Evolutionary conservation across 345 rosid genomes (phyloP), one percentile per base, ranked within the genome.

Genomic region (Euphorbia pulcherrima): DNA sequence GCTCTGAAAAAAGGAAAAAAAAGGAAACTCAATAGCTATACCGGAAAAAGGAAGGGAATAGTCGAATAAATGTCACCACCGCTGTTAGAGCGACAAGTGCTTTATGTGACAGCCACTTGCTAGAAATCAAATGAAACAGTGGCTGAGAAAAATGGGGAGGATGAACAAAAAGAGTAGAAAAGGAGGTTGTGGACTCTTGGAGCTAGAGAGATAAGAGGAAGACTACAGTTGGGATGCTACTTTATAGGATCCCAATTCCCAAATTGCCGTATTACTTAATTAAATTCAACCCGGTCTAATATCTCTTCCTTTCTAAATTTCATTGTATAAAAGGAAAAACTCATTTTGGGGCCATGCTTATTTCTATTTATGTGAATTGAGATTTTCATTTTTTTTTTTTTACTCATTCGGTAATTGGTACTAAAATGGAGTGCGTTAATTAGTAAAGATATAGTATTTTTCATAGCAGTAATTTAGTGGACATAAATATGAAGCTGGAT

Each of bases 221-320:
- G 60, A 53, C 61, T 24, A 28, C 57, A 20, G 53, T 56, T 18
- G 50, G 60, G 62, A 68, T 29, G 72, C 73, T 75, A 8, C 69
- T 79, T 82, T 82, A 80, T 85, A 82, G 83, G 80, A 80, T 77
- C 72, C 75, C 64, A 64, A 59, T 16, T 55, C 74, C 71, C 75
- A 67, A 64, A 59, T 16, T 55, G 75, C 71, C 74, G 72, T 55
- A 68, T 61, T 57, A 26, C 63, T 65, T 51, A 26, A 67, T 65
- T 51, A 26, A 58, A 24, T 12, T 12, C 21, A 72, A 35, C 50
- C 69, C 69, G 28, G 69, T 67, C 59, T 50, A 26, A 56, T 39
- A 7, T 40, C 60, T 33, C 37, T 33, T 33, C n/a, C n/a, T n/a
- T n/a, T n/a, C n/a, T n/a, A n/a, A n/a, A n/a, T 33, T 33, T 33